Evolutionary conservation across 352 stramenopile species (phyloP).

Genomic region (Globisporangium paroecandrum): DNA sequence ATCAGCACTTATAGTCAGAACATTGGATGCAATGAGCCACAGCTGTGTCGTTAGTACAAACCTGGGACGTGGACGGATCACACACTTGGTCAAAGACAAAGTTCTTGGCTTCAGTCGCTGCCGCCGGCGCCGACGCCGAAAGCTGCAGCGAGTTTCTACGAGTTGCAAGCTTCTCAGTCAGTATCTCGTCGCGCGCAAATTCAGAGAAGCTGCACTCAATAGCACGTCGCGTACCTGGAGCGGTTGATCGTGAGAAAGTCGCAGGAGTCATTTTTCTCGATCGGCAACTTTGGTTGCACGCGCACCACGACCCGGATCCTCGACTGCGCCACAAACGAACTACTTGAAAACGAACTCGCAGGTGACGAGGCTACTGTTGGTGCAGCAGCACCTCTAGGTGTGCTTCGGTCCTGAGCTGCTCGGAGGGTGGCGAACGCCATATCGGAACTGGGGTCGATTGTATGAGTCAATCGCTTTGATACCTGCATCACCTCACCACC

Average conservation of each 20-base stretch:
- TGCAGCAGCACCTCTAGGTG: neutral
- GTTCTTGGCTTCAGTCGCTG: slow-evolving; percentile 20
- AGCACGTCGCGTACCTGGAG: slow-evolving; percentile 10
- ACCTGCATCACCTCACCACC: neutral
- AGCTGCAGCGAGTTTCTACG: slow-evolving; percentile 30
- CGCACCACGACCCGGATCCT: slow-evolving; percentile 54
- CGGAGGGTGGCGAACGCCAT: neutral
- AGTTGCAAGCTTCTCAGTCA: neutral
- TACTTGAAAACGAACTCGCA: neutral
- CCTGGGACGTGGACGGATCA: slow-evolving; percentile 31
- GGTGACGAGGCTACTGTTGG: neutral
- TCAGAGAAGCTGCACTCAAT: neutral
- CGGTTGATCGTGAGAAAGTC: slow-evolving; percentile 31
- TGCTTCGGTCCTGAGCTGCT: neutral
- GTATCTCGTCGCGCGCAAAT: neutral
- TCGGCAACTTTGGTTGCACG: slow-evolving; percentile 36
- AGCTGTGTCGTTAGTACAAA: neutral
- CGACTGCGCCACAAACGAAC: slow-evolving; percentile 13
- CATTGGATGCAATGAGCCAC: neutral
- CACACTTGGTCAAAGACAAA: slow-evolving; percentile 62
- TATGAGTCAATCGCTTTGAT: neutral
- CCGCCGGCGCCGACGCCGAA: slow-evolving; percentile 8
- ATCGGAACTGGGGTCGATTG: no score
- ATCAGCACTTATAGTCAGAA: neutral
- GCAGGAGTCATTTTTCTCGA: slow-evolving; percentile 33